Evolutionary conservation across 345 rosid species (phyloP), one percentile per base, ranked within the genome.

Genomic region (Gossypium raimondii): DNA sequence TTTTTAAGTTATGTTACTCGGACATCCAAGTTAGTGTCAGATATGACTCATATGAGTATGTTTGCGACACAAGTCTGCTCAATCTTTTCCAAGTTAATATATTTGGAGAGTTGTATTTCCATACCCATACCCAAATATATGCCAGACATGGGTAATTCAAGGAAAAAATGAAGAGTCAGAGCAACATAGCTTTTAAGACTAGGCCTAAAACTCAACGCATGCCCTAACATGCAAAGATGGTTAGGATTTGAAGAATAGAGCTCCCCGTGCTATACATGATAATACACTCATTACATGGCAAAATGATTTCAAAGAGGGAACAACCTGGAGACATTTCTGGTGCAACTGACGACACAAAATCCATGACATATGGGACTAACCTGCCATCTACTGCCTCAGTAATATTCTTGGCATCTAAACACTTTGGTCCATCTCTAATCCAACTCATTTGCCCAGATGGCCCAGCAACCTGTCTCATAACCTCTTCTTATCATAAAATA

Each of bases 361-460:
- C 34, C 20, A 44, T 12, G 74, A n/a, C 18, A 62, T 41, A 34
- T 58, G 29, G 3, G 76, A 79, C 83, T 34, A 51, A 87, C 93
- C 93, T 89, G 73, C 61, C 74, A 43, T 87, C 84, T 73, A 89
- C 76, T 64, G 93, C 91, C 71, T 83, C 72, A 1, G 82, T 75
- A 38, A 87, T 82, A 76, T 87, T 89, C 73, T 57, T 60, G 18
- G 85, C 78, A 81, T 89, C 91, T 84, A 89, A 80, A 75, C 84
- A 81, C 22, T 16, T 70, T 1, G 93, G 89, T 25, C 91, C 91
- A 9, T 77, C 85, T 55, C 88, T 84, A 79, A 89, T 87, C 93
- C 89, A 87, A 68, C 83, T 73, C 91, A 89, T 87, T 81, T 83
- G 84, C 25, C 89, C 87, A 64, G 89, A 89, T 18, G 91, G 91